phyloP scores from a whole-genome alignment of 805 yeast genomes.

The Lachancea fermentati region DNA sequence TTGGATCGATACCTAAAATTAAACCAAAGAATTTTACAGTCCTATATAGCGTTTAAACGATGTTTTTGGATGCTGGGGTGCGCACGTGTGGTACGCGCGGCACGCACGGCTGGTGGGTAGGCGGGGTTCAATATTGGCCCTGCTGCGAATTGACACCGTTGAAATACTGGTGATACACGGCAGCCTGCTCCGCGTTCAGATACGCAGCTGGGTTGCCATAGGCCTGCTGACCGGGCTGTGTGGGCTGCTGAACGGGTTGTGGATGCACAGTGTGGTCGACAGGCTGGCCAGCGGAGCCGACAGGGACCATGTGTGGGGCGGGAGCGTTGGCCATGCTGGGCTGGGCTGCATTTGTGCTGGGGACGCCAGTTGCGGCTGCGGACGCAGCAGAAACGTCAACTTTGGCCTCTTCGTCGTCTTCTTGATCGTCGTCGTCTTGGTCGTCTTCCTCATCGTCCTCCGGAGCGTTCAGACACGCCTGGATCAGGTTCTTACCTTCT shows the following conservation, averaged over 20 bases:
- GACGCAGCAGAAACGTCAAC: conserved; percentile 20
- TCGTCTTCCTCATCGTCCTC: conserved; percentile 71
- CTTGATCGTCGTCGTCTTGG: conserved; percentile 47
- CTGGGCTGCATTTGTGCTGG: conserved; percentile 6
- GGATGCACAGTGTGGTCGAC: conserved; percentile 23
- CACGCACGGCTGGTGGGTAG: neutral
- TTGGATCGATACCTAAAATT: neutral
- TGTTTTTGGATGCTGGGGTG: neutral
- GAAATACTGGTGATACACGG: conserved; percentile 61
- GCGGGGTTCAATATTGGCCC: conserved; percentile 39
- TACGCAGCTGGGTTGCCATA: conserved; percentile 27
- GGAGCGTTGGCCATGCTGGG: conserved; percentile 5
- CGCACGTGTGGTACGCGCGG: neutral
- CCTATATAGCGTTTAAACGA: conserved; percentile 1
- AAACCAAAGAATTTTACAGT: neutral
- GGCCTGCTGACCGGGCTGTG: conserved; percentile 12
- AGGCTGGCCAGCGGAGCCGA: conserved; percentile 23
- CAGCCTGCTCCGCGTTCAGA: conserved; percentile 47
- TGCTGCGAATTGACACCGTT: conserved; percentile 54
- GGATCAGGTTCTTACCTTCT: conserved; percentile 94
- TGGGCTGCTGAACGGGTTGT: conserved; percentile 20
- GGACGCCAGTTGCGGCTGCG: conserved; percentile 1
- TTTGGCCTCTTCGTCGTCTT: conserved; percentile 29
- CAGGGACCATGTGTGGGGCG: conserved; percentile 12
- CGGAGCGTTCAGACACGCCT: conserved; percentile 96